Percentiles rank a stretch among this genome's conserved stretches.
phyloP scores from a whole-genome alignment of 371 early-diverging fungal species.

The Rhizopus arrhizus region DNA sequence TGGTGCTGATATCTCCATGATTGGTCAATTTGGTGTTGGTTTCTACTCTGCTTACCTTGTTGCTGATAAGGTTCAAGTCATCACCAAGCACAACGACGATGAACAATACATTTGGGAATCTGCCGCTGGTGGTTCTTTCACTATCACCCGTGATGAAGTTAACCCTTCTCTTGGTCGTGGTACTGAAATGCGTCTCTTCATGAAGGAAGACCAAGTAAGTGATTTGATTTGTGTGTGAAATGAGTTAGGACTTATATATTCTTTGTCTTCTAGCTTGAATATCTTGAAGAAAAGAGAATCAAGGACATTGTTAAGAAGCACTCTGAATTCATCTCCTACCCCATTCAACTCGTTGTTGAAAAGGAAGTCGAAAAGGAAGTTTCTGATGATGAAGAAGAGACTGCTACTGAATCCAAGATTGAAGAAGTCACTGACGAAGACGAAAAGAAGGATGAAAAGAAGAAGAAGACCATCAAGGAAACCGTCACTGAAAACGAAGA shows the following conservation, averaged over 20 bases:
- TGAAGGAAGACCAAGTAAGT: slow-evolving; percentile 75
- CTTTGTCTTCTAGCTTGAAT: slow-evolving; percentile 44
- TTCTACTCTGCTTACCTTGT: slow-evolving; percentile 87
- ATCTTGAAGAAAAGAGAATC: slow-evolving; percentile 57
- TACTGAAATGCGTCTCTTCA: slow-evolving; percentile 77
- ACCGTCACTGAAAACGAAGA: slow-evolving; percentile 53
- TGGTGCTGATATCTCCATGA: slow-evolving; percentile 65
- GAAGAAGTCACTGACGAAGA: slow-evolving; percentile 59
- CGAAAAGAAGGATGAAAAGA: slow-evolving; percentile 77
- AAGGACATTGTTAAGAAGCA: slow-evolving; percentile 78
- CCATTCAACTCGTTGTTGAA: slow-evolving; percentile 53
- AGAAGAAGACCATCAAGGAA: slow-evolving; percentile 71
- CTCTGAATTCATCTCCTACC: slow-evolving; percentile 80
- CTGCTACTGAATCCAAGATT: slow-evolving; percentile 59
- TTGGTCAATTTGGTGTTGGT: slow-evolving; percentile 95
- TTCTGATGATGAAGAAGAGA: slow-evolving; percentile 72
- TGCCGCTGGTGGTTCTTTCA: slow-evolving; percentile 67
- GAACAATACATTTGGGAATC: slow-evolving; percentile 82
- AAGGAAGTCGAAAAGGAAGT: slow-evolving; percentile 84
- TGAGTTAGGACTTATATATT: not conserved
- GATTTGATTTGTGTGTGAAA: slow-evolving; percentile 45
- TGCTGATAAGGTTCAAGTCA: slow-evolving; percentile 83
- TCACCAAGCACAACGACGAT: slow-evolving; percentile 76
- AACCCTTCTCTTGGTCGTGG: slow-evolving; percentile 70
- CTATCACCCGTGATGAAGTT: slow-evolving; percentile 72